A percentile compares a stretch with the other conserved stretches of the same genome.
phyloP scores from a whole-genome alignment of 2,329 filamentous ascomycete genomes.

The Macroventuria anomochaeta region DNA sequence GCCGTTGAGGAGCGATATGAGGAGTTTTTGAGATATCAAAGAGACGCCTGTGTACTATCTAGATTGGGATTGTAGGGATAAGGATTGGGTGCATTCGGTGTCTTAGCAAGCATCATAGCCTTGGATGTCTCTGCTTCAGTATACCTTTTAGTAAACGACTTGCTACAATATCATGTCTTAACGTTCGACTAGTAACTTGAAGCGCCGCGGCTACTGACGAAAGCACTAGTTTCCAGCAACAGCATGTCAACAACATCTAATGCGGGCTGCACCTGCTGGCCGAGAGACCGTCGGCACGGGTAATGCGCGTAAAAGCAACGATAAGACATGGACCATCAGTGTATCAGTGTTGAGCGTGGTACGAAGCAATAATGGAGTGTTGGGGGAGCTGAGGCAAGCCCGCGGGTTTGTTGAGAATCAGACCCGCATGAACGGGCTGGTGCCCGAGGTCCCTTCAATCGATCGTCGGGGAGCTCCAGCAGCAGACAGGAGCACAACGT shows the following conservation, averaged over 20 bases:
- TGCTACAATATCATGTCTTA: conserved; percentile 37
- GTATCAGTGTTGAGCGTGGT: conserved; percentile 1
- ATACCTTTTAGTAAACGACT: conserved; percentile 37
- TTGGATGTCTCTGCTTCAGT: conserved; percentile 36
- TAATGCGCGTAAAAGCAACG: not conserved
- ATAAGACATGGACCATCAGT: not conserved
- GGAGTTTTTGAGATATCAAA: conserved; percentile 31
- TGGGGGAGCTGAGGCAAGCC: conserved; percentile 2
- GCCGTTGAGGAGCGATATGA: conserved; percentile 21
- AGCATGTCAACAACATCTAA: not conserved
- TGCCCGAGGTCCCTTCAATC: not conserved
- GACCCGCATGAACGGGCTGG: not conserved
- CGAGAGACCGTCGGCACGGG: not conserved
- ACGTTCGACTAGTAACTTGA: conserved; percentile 16
- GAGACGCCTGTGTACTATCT: conserved; percentile 43
- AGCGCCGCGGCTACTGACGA: conserved; percentile 7
- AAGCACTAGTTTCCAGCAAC: not conserved
- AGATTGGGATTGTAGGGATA: conserved; percentile 47
- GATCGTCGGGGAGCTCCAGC: not conserved
- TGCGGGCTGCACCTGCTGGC: too few relatives aligned
- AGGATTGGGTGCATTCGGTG: conserved; percentile 33
- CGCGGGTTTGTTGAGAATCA: conserved; percentile 12
- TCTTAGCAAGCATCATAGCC: conserved; percentile 33
- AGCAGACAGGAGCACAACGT: not conserved
- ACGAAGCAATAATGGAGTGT: not conserved